These are phyloP conservation scores for Salix exigua DNA, from an alignment of 345 rosid species.

Conservation along the genomic window DNA sequence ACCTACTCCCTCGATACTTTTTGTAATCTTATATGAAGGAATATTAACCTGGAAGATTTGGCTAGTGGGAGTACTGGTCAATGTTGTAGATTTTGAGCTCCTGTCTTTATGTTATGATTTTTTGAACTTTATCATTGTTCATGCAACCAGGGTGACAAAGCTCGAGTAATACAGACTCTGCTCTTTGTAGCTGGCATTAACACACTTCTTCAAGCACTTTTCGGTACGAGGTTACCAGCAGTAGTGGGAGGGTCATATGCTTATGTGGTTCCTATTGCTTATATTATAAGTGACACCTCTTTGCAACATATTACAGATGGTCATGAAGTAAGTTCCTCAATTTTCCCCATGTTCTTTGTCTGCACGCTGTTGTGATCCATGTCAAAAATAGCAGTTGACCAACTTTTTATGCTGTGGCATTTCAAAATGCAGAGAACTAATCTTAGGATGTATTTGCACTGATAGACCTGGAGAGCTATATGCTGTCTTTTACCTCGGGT, in stretches of 20 bases:
- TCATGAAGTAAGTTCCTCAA: conserved; percentile 24
- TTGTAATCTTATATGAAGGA: conserved; percentile 5
- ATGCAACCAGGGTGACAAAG: conserved; percentile 28
- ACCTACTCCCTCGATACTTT: neutral
- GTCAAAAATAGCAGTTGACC: neutral
- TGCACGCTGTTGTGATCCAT: neutral
- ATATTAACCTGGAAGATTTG: conserved; percentile 16
- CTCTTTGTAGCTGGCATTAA: conserved; percentile 34
- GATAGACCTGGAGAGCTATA: neutral
- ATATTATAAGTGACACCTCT: conserved; percentile 31
- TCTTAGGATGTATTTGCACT: neutral
- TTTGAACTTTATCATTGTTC: neutral
- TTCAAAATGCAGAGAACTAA: neutral
- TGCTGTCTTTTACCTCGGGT: no score
- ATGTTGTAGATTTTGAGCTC: no score
- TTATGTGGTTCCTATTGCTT: conserved; percentile 30
- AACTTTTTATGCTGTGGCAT: neutral
- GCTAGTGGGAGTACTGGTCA: conserved; percentile 5
- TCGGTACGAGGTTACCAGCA: conserved; percentile 34
- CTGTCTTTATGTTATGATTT: neutral
- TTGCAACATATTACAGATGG: conserved; percentile 24
- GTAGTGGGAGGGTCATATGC: conserved; percentile 34
- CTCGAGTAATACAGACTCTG: conserved; percentile 28
- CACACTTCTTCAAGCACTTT: conserved; percentile 34
- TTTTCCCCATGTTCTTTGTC: neutral